phyloP scores from a whole-genome alignment of 2,329 filamentous ascomycete species.

The Allantophomopsis lycopodina region DNA sequence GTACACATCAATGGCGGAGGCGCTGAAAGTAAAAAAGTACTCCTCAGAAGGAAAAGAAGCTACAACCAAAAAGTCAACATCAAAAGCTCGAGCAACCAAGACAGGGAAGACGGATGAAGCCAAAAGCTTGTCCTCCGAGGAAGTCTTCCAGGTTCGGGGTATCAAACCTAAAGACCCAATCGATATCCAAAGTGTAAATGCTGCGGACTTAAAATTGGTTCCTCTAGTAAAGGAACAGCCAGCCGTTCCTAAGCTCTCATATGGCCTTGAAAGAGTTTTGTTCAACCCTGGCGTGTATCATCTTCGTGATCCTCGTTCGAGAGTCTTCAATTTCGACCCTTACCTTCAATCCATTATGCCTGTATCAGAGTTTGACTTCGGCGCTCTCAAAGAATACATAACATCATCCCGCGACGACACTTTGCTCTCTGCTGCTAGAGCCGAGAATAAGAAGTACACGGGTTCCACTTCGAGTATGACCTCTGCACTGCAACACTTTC shows the following conservation, averaged over 20 bases:
- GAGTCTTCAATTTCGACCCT: conserved; percentile 93
- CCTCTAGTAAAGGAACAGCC: conserved; percentile 13
- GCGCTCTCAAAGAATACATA: conserved; percentile 72
- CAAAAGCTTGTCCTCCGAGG: no score
- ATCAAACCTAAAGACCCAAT: background rate
- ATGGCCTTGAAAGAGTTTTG: conserved; percentile 41
- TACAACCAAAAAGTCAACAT: no score
- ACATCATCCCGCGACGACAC: conserved; percentile 77
- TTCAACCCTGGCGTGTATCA: conserved; percentile 93
- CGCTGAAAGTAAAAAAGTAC: no score
- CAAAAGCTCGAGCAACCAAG: no score
- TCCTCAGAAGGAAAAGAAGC: no score
- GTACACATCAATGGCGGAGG: no score
- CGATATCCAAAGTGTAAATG: conserved; percentile 14
- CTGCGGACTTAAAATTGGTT: conserved; percentile 11
- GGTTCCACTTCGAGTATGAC: conserved; percentile 98
- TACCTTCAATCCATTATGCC: conserved; percentile 92
- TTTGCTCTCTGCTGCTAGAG: conserved; percentile 53
- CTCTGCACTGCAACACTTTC: conserved; percentile 73
- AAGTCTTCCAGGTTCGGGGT: no score
- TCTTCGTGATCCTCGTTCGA: conserved; percentile 74
- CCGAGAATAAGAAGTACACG: conserved; percentile 64
- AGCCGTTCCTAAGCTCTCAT: conserved; percentile 16
- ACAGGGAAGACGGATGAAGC: no score
- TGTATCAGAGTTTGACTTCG: conserved; percentile 81